A percentile compares a stretch with the other conserved stretches of the same genome.
Conservation (phyloP, 768 basidiomycete species). For the Kwoniella bestiolae region DNA sequence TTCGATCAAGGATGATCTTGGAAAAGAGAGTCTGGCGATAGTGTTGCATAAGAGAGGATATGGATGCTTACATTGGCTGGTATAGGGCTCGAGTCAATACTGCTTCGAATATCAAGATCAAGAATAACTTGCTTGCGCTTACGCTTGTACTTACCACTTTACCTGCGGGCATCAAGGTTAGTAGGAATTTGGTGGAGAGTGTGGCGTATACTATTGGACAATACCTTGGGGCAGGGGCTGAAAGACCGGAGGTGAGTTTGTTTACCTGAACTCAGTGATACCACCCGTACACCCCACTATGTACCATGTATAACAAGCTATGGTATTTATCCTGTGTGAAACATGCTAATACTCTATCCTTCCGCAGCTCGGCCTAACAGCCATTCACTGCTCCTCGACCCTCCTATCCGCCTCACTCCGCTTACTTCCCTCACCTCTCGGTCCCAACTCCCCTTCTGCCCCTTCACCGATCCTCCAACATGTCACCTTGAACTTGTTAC, state of each 20-base stretch:
- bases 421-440: slow-evolving; percentile 62
- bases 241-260: slow-evolving; percentile 67
- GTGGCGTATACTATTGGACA: slow-evolving; percentile 82
- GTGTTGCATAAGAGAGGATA: too few relatives aligned
- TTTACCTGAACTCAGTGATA: too few relatives aligned
- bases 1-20: too few relatives aligned
- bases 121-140: slow-evolving; percentile 83
- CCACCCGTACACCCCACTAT: too few relatives aligned
- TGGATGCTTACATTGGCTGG: slow-evolving; percentile 19
- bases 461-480: slow-evolving; percentile 64
- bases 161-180: slow-evolving; percentile 69
- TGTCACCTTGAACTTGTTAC: slow-evolving; percentile 73
- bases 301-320: not conserved
- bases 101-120: slow-evolving; percentile 79
- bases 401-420: slow-evolving; percentile 72
- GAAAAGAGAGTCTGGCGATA: not conserved
- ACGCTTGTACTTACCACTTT: slow-evolving; percentile 83
- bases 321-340: not conserved
- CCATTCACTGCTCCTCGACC: slow-evolving; percentile 87
- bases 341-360: not conserved
- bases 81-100: slow-evolving; percentile 76
- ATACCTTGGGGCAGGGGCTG: slow-evolving; percentile 68
- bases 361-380: slow-evolving; percentile 74
- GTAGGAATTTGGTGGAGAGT: slow-evolving; percentile 77
- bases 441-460: slow-evolving; percentile 19